Evolutionary conservation across 2,329 filamentous ascomycete genomes (phyloP).

Genomic region (Phialophora expanda): DNA sequence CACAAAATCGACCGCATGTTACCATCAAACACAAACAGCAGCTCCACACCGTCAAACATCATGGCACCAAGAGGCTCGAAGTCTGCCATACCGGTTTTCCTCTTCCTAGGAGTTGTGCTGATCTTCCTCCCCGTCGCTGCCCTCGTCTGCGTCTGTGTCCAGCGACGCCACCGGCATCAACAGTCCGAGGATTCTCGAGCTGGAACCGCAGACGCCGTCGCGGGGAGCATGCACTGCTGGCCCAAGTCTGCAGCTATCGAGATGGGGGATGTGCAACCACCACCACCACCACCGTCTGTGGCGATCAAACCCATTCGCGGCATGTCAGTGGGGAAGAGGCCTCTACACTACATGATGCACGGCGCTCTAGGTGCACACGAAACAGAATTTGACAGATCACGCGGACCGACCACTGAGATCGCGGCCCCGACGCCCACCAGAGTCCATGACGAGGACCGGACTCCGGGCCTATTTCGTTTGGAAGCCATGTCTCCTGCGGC

Average conservation of each 20-base stretch:
- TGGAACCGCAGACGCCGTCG: background rate
- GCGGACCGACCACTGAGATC: background rate
- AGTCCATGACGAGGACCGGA: background rate
- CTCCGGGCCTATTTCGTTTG: background rate
- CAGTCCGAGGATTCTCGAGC: background rate
- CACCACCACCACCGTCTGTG: conserved; percentile 8
- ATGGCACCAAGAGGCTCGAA: conserved; percentile 8
- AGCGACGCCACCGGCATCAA: background rate
- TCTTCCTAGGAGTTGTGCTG: conserved; percentile 25
- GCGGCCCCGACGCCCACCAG: background rate
- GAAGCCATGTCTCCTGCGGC: background rate
- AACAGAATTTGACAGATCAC: background rate
- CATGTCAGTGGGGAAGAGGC: conserved; percentile 6
- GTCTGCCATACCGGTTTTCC: conserved; percentile 27
- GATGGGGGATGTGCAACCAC: conserved; percentile 11
- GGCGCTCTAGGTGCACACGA: background rate
- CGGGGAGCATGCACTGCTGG: conserved; percentile 2
- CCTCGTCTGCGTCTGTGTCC: conserved; percentile 12
- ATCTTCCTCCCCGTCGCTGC: conserved; percentile 20
- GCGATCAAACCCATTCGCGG: conserved; percentile 9
- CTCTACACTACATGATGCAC: background rate
- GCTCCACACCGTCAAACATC: background rate
- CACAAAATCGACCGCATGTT: background rate
- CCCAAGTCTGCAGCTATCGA: conserved; percentile 14
- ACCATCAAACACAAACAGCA: background rate